Base-by-base conservation (phyloP, 225 moss, liverwort and hornwort genomes). In the Pseudoscleropodium purum region DNA sequence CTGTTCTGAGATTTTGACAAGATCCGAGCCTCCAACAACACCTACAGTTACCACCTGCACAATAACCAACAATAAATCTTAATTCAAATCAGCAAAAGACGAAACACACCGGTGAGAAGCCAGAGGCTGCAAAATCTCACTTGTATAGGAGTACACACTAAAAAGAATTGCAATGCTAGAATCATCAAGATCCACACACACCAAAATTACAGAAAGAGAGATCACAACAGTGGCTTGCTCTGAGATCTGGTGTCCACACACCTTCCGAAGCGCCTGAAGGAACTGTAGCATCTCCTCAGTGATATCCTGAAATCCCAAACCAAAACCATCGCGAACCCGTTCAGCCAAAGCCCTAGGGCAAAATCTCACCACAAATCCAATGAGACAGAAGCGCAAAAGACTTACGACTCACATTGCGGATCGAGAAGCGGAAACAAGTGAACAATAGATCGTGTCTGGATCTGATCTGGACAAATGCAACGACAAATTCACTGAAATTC, bases 21-120 rank as follows among this genome's bases (percentile, higher is more conserved):
- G 95, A 92, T 99, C 96, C 37, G 99, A 99, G 70, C 99, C 99
- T 78, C 99, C 99, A 61, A 99, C 99, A 31, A 99, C 93, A 82
- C 99, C 99, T 47, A 99, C 96, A n/a, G 94, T 72, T 54, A 97
- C 94, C 84, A 97, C 97, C 98, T 98, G 89, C 65, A 93, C 72
- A 19, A 66, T 16, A 45, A 57, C 9, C 75, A 81, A 51, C 33
- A 13, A 84, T 61, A 5, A 82, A 51, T 29, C 39, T 73, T 5
- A 23, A 72, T 29, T 49, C 9, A 56, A 56, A 67, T 77, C 19
- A 56, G 59, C 37, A 31, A n/a, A 67, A 75, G 75, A 27, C 36
- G 27, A 79, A 77, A 59, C 30, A 33, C 6, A 30, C 31, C 59
- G 15, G 29, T 56, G 89, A 67, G 65, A 73, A 74, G 21, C 45